Evolutionary conservation across 2,329 filamentous ascomycete genomes (phyloP).

Genomic region (Botrytis hyacinthi): DNA sequence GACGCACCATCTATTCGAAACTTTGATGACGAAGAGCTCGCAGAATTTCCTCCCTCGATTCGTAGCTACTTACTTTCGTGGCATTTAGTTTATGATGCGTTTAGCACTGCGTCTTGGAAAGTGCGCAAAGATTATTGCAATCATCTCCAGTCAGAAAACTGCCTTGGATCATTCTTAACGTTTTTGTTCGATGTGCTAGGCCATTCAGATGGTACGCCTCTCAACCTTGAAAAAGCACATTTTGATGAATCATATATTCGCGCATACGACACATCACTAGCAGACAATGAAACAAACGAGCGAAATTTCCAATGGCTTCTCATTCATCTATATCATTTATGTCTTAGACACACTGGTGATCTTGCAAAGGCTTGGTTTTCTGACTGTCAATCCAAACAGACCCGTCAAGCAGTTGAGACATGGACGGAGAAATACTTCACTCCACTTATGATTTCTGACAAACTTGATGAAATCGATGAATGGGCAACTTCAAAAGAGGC

Average conservation of each 20-base stretch:
- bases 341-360: slow-evolving; percentile 72
- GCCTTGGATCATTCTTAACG: slow-evolving; percentile 66
- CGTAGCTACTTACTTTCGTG: slow-evolving; percentile 84
- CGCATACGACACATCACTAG: slow-evolving; percentile 52
- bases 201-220: slow-evolving; percentile 67
- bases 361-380: slow-evolving; percentile 84
- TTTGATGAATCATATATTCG: slow-evolving; percentile 58
- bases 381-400: slow-evolving; percentile 76
- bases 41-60: slow-evolving; percentile 66
- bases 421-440: slow-evolving; percentile 89
- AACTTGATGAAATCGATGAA: slow-evolving; percentile 63
- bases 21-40: slow-evolving; percentile 63
- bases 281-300: slow-evolving; percentile 60
- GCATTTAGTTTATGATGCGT: slow-evolving; percentile 87
- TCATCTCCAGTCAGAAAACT: slow-evolving; percentile 71
- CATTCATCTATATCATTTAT: slow-evolving; percentile 81
- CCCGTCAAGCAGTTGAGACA: slow-evolving; percentile 70
- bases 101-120: slow-evolving; percentile 73
- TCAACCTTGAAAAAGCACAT: slow-evolving; percentile 69
- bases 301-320: slow-evolving; percentile 80
- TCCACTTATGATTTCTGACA: slow-evolving; percentile 62
- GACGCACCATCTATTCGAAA: slow-evolving; percentile 71
- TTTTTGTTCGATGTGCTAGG: slow-evolving; percentile 85
- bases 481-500: slow-evolving; percentile 60
- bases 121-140: slow-evolving; percentile 79